Evolutionary conservation across 768 basidiomycete species (phyloP).

Genomic region (Gymnopilus dilepis): DNA sequence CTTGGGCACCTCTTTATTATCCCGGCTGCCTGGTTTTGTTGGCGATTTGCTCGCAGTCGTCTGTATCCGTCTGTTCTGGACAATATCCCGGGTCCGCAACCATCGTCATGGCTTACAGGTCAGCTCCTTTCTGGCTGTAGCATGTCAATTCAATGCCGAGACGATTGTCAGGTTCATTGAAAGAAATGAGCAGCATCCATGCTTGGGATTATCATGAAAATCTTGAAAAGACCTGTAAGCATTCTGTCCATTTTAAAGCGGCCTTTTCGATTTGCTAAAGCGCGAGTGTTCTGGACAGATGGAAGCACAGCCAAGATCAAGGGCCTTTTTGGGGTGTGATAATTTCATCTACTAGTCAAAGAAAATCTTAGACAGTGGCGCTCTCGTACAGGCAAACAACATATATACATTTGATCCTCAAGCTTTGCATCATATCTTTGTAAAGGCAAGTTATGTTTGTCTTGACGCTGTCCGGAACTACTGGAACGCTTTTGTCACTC

Average conservation of each 20-base stretch:
- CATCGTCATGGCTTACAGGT: constrained; percentile 41
- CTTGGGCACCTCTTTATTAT: neutral
- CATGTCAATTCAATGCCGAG: neutral
- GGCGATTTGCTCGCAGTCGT: constrained; percentile 17
- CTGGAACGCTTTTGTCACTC: neutral
- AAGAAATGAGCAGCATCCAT: constrained; percentile 8
- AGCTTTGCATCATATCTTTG: constrained; percentile 49
- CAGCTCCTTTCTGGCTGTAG: neutral
- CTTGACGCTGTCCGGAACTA: too few relatives aligned
- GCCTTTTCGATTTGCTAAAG: neutral
- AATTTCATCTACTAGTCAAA: neutral
- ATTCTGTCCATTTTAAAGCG: neutral
- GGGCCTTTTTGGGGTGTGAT: constrained; percentile 38
- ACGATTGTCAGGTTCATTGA: constrained; percentile 12
- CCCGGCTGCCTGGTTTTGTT: constrained; percentile 4
- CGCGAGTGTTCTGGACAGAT: constrained; percentile 22
- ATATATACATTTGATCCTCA: constrained; percentile 50
- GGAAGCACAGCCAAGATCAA: constrained; percentile 36
- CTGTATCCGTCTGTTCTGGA: constrained; percentile 29
- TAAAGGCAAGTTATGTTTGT: constrained; percentile 35
- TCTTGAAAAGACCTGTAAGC: constrained; percentile 13
- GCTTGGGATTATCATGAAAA: constrained; percentile 20
- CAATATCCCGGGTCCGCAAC: constrained; percentile 44
- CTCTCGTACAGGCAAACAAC: constrained; percentile 28
- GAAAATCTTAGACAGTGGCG: neutral